These are phyloP conservation scores for Cladobotryum mycophilum DNA, from an alignment of 2,329 filamentous ascomycete genomes.

Conservation along the genomic window DNA sequence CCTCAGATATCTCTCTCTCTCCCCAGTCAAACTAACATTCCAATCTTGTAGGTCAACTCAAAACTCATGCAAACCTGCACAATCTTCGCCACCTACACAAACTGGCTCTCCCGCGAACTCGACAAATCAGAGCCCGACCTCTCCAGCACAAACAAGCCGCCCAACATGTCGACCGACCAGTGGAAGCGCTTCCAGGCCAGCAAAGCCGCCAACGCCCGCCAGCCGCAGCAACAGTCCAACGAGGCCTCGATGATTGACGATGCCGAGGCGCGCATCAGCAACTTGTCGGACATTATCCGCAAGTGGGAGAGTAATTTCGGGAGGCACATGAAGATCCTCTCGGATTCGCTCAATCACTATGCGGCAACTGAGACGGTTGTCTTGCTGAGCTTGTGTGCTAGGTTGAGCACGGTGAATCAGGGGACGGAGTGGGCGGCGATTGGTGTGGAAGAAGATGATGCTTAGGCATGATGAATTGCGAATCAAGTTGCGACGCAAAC, in stretches of 20 bases:
- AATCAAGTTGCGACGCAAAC: no score
- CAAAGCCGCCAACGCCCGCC: conserved; percentile 33
- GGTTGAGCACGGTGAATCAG: conserved; percentile 75
- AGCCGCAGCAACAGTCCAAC: conserved; percentile 29
- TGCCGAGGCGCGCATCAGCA: conserved; percentile 53
- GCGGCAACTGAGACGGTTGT: conserved; percentile 96
- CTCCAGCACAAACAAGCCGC: conserved; percentile 50
- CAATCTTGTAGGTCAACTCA: conserved; percentile 69
- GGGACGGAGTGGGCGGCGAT: conserved; percentile 60
- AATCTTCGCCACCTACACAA: conserved; percentile 86
- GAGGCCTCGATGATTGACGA: conserved; percentile 32
- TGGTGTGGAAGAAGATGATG: conserved; percentile 50
- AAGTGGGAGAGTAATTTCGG: conserved; percentile 94
- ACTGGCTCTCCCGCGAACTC: conserved; percentile 77
- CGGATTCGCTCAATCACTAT: conserved; percentile 94
- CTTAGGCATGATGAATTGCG: neutral
- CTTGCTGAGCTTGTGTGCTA: conserved; percentile 77
- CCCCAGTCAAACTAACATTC: neutral
- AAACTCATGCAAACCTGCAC: conserved; percentile 96
- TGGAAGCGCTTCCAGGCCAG: conserved; percentile 52
- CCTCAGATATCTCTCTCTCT: neutral
- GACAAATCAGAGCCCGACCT: conserved; percentile 79
- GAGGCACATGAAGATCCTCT: conserved; percentile 82
- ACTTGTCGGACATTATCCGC: conserved; percentile 78
- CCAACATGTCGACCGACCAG: conserved; percentile 54